These are phyloP conservation scores for Gossypium lobatum DNA, from an alignment of 441 rosid genomes.

Conservation along the genomic window DNA sequence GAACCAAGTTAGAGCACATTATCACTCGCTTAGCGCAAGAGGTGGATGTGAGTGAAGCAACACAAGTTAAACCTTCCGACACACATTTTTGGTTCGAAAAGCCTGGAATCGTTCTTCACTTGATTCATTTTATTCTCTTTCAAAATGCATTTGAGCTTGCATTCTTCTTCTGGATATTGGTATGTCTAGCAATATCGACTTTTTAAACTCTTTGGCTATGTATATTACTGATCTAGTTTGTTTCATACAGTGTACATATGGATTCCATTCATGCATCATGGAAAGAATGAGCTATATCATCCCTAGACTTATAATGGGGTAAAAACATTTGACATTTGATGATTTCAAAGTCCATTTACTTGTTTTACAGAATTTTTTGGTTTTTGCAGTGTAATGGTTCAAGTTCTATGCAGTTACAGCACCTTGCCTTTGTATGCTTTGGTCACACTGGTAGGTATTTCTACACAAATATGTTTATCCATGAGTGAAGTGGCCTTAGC, in stretches of 20 bases:
- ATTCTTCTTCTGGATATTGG: constrained; percentile 94
- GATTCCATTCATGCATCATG: constrained; percentile 78
- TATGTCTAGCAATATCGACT: too few species aligned
- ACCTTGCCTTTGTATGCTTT: constrained; percentile 74
- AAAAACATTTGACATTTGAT: background rate
- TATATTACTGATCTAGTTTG: background rate
- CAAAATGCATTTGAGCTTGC: constrained; percentile 77
- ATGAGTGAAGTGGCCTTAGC: background rate
- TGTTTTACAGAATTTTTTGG: background rate
- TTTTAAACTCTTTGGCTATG: too few species aligned
- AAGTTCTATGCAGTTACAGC: constrained; percentile 86
- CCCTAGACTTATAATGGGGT: constrained; percentile 80
- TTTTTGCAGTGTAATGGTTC: constrained; percentile 52
- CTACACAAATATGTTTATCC: background rate
- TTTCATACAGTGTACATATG: constrained; percentile 55
- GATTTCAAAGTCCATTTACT: background rate
- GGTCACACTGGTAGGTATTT: constrained; percentile 54
- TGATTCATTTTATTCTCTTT: constrained; percentile 80
- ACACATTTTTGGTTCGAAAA: constrained; percentile 65
- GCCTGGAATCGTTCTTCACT: constrained; percentile 47
- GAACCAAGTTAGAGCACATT: constrained; percentile 70
- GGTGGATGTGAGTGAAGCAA: constrained; percentile 24
- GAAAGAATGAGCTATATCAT: constrained; percentile 54
- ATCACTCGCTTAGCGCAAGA: constrained; percentile 59
- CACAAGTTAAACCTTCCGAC: constrained; percentile 57